Conservation (phyloP, 192 early-diverging fungal genomes). For the Phycomyces nitens region DNA sequence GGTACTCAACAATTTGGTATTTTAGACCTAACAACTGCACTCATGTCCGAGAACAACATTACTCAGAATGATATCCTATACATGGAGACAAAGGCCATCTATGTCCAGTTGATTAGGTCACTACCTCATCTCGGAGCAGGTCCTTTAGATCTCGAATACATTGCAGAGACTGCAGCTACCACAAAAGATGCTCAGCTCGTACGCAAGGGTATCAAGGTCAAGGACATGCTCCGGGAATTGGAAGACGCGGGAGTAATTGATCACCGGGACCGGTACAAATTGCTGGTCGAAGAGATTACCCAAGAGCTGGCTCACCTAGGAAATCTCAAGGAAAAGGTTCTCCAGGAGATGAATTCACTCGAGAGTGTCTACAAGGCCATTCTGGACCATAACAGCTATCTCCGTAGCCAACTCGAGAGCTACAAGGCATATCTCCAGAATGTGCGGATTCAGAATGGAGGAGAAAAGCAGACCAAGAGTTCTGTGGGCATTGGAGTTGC, state of each 20-base stretch:
- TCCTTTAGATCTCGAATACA: slow-evolving; percentile 59
- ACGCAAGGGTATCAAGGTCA: slow-evolving; percentile 92
- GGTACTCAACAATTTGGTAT: too few species aligned
- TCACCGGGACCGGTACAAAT: slow-evolving; percentile 66
- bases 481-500: slow-evolving; percentile 66
- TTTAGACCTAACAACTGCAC: slow-evolving; percentile 51
- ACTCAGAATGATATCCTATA: slow-evolving; percentile 95
- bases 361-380: slow-evolving; percentile 90
- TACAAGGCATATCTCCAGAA: slow-evolving; percentile 96
- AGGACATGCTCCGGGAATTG: slow-evolving; percentile 88
- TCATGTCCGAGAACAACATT: slow-evolving; percentile 82
- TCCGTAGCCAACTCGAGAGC: slow-evolving; percentile 82
- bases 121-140: slow-evolving; percentile 65
- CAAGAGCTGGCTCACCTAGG: slow-evolving; percentile 90
- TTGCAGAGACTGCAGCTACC: slow-evolving; percentile 84
- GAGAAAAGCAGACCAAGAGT: slow-evolving; percentile 33
- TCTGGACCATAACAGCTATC: slow-evolving; percentile 90
- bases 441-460: slow-evolving; percentile 71
- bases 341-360: slow-evolving; percentile 72
- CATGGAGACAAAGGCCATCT: slow-evolving; percentile 91
- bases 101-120: slow-evolving; percentile 90
- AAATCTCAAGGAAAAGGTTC: slow-evolving; percentile 83
- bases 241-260: slow-evolving; percentile 76
- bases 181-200: slow-evolving; percentile 85
- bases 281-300: slow-evolving; percentile 85